These are phyloP conservation scores for Salvia splendens DNA, from an alignment of 257 asterid genomes.

Conservation along the genomic window DNA sequence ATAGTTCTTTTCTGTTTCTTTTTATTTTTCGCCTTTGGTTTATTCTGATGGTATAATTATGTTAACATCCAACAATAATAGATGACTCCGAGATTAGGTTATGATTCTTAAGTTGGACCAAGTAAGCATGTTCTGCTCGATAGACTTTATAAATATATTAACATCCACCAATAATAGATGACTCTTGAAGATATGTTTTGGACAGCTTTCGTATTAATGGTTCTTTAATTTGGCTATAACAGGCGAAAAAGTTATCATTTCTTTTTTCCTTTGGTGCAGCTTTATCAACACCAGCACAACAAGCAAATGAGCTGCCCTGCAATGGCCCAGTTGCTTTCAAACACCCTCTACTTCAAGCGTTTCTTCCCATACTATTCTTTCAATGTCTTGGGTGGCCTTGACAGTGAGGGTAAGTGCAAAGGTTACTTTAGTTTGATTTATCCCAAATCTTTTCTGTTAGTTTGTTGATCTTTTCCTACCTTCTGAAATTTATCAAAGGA, in stretches of 20 bases:
- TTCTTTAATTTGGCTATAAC: background rate
- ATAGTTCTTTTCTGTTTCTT: background rate
- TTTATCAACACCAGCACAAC: constrained; percentile 91
- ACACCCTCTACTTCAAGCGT: constrained; percentile 85
- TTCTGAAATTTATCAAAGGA: constrained; percentile 44
- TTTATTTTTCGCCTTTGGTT: too few relatives aligned
- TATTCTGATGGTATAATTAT: background rate
- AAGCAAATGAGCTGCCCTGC: constrained; percentile 99
- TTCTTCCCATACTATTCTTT: constrained; percentile 88
- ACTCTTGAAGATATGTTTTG: background rate
- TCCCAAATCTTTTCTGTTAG: background rate
- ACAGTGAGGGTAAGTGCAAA: constrained; percentile 66
- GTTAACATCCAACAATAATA: background rate
- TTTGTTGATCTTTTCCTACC: constrained; percentile 21
- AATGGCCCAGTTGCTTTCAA: constrained; percentile 91
- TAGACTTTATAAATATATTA: background rate
- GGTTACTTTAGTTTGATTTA: constrained; percentile 10
- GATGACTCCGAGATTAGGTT: constrained; percentile 6
- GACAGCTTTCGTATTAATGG: too few relatives aligned
- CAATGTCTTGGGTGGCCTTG: constrained; percentile 96
- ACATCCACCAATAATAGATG: too few relatives aligned
- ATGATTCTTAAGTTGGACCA: background rate
- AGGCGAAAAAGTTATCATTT: background rate
- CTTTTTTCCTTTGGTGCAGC: constrained; percentile 38
- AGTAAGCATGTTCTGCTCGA: background rate